Conservation (phyloP, 305 asterid species). For the Solanum hybrid region DNA sequence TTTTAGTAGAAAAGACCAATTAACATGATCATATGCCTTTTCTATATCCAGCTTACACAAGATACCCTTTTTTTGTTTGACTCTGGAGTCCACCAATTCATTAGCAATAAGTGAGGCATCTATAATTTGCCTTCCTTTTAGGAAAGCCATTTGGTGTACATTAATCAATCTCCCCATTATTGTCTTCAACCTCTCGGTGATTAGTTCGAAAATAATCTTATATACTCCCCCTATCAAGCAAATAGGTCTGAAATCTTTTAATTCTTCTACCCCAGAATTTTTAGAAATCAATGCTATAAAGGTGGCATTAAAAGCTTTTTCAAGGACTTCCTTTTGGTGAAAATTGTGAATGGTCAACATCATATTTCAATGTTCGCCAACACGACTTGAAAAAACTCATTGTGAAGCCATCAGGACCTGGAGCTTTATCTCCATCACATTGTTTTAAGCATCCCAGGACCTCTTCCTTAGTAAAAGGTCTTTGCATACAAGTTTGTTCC, state of each 20-base stretch:
- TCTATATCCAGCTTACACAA: background rate
- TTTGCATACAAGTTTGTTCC: background rate
- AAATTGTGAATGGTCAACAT: background rate
- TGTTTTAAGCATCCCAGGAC: background rate
- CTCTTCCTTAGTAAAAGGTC: background rate
- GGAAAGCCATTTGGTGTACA: background rate
- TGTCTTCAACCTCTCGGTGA: background rate
- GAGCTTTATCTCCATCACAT: background rate
- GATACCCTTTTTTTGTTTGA: background rate
- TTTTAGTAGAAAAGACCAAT: background rate
- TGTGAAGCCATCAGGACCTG: background rate
- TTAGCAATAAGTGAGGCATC: background rate
- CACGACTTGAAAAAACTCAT: background rate
- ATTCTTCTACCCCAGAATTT: background rate
- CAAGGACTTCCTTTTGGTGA: background rate
- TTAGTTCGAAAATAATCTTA: background rate
- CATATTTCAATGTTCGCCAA: background rate
- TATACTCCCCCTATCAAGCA: background rate
- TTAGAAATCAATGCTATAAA: background rate
- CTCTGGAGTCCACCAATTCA: background rate
- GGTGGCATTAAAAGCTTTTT: background rate
- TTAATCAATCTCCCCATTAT: background rate
- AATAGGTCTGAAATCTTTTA: background rate
- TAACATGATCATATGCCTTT: background rate
- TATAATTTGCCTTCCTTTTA: background rate